These are phyloP conservation scores for Alternaria ventricosa DNA, from an alignment of 2,329 filamentous ascomycete genomes.

Conservation along the genomic window DNA sequence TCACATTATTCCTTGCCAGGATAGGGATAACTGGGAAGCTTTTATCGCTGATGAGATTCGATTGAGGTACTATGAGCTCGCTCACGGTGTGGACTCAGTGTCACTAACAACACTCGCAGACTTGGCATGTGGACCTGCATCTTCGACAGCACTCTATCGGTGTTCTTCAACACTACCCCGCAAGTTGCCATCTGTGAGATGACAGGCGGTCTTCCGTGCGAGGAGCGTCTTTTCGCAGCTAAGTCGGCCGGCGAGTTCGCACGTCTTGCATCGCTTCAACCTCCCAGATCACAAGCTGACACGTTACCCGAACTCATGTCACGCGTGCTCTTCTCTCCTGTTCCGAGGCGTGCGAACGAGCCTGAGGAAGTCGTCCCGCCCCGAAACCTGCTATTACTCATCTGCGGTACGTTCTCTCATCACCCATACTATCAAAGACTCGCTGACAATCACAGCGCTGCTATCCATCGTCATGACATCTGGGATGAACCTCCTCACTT, in stretches of 20 bases:
- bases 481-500: background rate
- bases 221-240: background rate
- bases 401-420: background rate
- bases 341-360: background rate
- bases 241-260: background rate
- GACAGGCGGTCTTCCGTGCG: background rate
- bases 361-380: background rate
- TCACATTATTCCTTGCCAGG: background rate
- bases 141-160: background rate
- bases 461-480: background rate
- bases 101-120: background rate
- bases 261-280: background rate
- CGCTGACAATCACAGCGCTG: background rate
- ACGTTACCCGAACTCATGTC: background rate
- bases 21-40: background rate
- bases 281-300: background rate
- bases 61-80: background rate
- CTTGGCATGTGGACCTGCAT: background rate
- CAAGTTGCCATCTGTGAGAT: background rate
- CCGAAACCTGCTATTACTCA: background rate
- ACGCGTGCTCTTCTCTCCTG: background rate
- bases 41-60: background rate
- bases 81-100: too few relatives aligned
- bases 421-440: accelerated
- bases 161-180: background rate